Base-by-base conservation (phyloP, 176 grass and related monocot species). In the Saccharum spontaneum region DNA sequence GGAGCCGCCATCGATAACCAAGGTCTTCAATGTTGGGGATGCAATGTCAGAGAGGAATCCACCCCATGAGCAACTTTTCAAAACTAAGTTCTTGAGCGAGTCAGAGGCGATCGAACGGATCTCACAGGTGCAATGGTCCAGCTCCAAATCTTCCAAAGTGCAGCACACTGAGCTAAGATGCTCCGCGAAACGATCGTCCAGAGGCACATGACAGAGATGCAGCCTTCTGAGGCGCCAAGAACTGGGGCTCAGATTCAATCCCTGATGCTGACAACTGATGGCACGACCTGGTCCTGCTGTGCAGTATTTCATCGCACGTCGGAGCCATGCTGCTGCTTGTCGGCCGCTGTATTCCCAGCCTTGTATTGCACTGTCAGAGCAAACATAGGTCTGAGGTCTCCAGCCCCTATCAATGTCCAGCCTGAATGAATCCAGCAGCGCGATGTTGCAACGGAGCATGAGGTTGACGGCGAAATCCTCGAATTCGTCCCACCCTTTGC, bases 261-360 rank as follows among this genome's bases (percentile, higher is more conserved):
- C 69, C 39, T 46, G 11, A 3, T 8, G 39, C 44, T 40, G 69
- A 48, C 31, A 36, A 36, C 34, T 10, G 40, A 41, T 41, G 46
- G 31, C 64, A 24, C 22, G 18, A 8, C 63, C 63, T 26, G 38
- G 26, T 55, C 34, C 43, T n/a, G 44, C 18, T 0, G 60, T 31
- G 44, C 22, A 16, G 59, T 52, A 76, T 13, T 75, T 67, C 59
- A 84, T 84, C 5, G 71, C 72, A 2, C 82, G 60, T 12, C 60
- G 82, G 60, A 84, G 5, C 82, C 82, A 84, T 8, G 30, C 36
- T 20, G 20, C 30, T 8, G 60, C 33, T 16, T 39, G 20, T 26
- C 57, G 28, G 13, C 6, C 1, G 10, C 2, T 7, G 41, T 14
- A 28, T 16, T 1, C 46, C 46, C 46, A 49, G 46, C 46, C 46